These are phyloP conservation scores for Globisporangium echinulatum DNA, from an alignment of 352 stramenopile genomes.

Conservation along the genomic window DNA sequence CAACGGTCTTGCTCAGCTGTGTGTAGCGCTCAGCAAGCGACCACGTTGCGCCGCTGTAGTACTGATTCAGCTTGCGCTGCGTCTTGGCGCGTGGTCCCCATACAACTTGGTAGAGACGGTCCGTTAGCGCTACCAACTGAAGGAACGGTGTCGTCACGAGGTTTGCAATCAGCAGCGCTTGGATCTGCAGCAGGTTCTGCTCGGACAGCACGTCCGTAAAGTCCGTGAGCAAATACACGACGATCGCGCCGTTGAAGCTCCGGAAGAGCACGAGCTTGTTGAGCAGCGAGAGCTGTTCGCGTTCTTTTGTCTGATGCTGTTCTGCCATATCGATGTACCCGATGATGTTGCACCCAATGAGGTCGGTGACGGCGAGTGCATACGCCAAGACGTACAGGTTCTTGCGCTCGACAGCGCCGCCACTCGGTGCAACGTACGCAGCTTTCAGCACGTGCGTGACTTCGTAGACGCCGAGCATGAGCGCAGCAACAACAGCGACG, in stretches of 20 bases:
- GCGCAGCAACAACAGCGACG: slow-evolving; percentile 31
- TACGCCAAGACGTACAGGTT: slow-evolving; percentile 55
- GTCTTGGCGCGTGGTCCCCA: slow-evolving; percentile 49
- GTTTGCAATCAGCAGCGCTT: slow-evolving; percentile 75
- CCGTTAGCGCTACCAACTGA: slow-evolving; percentile 50
- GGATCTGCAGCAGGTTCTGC: slow-evolving; percentile 66
- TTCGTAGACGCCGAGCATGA: slow-evolving; percentile 55
- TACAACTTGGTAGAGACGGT: slow-evolving; percentile 35
- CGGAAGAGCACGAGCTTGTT: slow-evolving; percentile 77
- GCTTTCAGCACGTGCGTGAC: slow-evolving; percentile 34
- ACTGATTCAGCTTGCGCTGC: slow-evolving; percentile 71
- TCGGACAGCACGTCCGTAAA: slow-evolving; percentile 60
- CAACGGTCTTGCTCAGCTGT: slow-evolving; percentile 59
- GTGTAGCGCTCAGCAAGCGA: slow-evolving; percentile 62
- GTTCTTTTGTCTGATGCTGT: slow-evolving; percentile 57
- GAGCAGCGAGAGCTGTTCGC: slow-evolving; percentile 67
- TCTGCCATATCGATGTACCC: slow-evolving; percentile 51
- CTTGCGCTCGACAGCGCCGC: slow-evolving; percentile 5
- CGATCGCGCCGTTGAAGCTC: slow-evolving; percentile 64
- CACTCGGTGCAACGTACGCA: slow-evolving; percentile 19
- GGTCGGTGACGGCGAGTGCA: slow-evolving; percentile 40
- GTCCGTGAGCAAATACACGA: slow-evolving; percentile 73
- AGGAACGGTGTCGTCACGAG: slow-evolving; percentile 60
- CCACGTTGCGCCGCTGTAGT: slow-evolving; percentile 68
- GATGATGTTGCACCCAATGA: slow-evolving; percentile 57